Percentiles rank a stretch among this genome's conserved stretches.
Evolutionary conservation across 2,329 filamentous ascomycete species (phyloP).

Genomic region (Cryphonectria parasitica): DNA sequence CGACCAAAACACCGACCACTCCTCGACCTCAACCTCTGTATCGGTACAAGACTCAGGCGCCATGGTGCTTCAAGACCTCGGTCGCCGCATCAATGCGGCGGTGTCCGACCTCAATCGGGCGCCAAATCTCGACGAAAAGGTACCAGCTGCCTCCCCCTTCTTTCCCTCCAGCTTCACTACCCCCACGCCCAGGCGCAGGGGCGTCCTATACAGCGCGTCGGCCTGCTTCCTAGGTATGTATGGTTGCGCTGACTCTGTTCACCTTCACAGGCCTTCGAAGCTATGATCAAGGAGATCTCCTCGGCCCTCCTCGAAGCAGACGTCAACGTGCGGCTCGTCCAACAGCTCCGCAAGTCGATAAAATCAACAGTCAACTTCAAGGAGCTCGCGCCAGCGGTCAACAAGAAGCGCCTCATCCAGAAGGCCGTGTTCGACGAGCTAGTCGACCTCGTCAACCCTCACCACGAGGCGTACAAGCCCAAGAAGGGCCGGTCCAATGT

Average conservation of each 20-base stretch:
- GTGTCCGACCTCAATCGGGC: conserved; percentile 92
- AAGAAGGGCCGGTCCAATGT: conserved; percentile 96
- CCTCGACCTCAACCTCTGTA: too few species aligned
- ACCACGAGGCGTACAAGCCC: conserved; percentile 92
- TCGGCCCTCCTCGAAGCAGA: conserved; percentile 94
- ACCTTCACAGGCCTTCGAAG: conserved; percentile 81
- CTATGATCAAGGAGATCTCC: conserved; percentile 98
- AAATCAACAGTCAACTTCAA: conserved; percentile 91
- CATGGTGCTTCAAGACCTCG: conserved; percentile 99
- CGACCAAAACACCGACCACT: background rate
- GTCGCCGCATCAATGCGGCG: conserved; percentile 96
- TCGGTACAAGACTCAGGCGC: conserved; percentile 29
- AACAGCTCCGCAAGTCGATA: conserved; percentile 90
- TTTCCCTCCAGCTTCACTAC: background rate
- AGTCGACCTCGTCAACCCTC: conserved; percentile 92
- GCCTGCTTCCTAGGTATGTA: conserved; percentile 10
- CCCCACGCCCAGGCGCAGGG: background rate
- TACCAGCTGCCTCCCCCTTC: conserved; percentile 38
- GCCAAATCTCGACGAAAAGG: conserved; percentile 95
- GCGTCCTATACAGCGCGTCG: background rate
- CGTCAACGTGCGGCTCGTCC: conserved; percentile 93
- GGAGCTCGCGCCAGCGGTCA: conserved; percentile 85
- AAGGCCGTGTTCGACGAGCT: conserved; percentile 98
- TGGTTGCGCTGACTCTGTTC: conserved; percentile 40
- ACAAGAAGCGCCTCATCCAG: conserved; percentile 98